A percentile compares a stretch with the other conserved stretches of the same genome.
These are phyloP conservation scores for Ostreobium quekettii DNA, from an alignment of 139 green algal species.

Conservation along the genomic window DNA sequence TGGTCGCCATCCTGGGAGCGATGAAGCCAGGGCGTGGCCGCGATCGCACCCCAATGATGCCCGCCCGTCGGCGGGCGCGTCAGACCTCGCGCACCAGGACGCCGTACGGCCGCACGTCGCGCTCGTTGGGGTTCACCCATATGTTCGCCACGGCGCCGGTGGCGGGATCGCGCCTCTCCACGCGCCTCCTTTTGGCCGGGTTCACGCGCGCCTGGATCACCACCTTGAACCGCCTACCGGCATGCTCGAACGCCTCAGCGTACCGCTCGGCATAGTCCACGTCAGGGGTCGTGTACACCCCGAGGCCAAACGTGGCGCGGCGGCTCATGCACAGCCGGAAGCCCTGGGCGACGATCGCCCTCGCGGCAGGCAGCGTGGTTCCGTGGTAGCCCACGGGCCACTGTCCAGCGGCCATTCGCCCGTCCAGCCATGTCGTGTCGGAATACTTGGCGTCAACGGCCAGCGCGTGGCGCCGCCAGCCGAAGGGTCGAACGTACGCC, in stretches of 20 bases:
- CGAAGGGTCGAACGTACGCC: background rate
- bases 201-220: conserved; percentile 1
- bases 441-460: background rate
- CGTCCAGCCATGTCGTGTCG: background rate
- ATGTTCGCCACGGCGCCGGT: too few species aligned
- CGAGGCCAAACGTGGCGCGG: background rate
- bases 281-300: conserved; percentile 8
- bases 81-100: too few species aligned
- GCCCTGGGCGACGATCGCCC: background rate
- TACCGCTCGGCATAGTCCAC: background rate
- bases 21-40: too few species aligned
- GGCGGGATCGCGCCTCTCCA: too few species aligned
- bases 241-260: background rate
- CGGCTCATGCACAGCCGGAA: background rate
- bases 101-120: too few species aligned
- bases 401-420: background rate
- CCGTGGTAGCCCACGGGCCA: conserved; percentile 13
- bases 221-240: background rate
- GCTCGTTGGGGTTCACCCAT: too few species aligned
- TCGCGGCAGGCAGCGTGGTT: background rate
- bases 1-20: too few species aligned
- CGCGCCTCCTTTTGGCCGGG: too few species aligned
- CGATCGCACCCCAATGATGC: too few species aligned
- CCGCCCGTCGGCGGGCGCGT: too few species aligned
- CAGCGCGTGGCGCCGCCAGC: background rate